These are phyloP conservation scores for Nannochloropsis oceanica DNA, from an alignment of 108 stramenopile genomes.

Conservation along the genomic window DNA sequence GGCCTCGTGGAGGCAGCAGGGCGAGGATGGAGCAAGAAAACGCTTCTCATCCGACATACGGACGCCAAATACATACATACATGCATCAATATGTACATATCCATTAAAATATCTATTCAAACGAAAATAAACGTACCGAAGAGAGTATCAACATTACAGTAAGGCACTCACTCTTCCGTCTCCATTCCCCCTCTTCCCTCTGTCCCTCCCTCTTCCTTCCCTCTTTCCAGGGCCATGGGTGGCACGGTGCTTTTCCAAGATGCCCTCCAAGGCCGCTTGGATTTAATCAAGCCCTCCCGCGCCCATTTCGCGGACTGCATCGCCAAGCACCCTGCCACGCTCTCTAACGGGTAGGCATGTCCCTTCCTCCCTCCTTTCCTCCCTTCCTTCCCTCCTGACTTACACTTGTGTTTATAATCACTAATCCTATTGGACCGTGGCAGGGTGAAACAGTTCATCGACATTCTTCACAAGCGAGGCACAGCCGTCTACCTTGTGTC, in stretches of 20 bases:
- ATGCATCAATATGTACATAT: not conserved
- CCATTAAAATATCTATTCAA: not conserved
- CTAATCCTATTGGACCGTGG: not conserved
- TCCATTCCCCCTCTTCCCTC: not conserved
- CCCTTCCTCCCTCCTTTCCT: not conserved
- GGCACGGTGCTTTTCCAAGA: conserved; percentile 90
- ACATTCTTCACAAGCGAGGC: conserved; percentile 49
- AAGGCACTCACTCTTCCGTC: not conserved
- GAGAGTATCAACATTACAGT: not conserved
- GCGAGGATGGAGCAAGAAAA: too few relatives aligned
- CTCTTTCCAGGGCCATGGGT: conserved; percentile 67
- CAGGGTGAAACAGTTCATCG: conserved; percentile 44
- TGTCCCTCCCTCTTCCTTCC: not conserved
- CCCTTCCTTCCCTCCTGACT: not conserved
- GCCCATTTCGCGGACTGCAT: conserved; percentile 50
- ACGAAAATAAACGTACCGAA: not conserved
- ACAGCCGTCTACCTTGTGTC: conserved; percentile 80
- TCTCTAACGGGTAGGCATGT: conserved; percentile 51
- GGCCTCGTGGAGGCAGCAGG: too few relatives aligned
- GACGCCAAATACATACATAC: too few relatives aligned
- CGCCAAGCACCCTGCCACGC: conserved; percentile 50
- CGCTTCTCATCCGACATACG: too few relatives aligned
- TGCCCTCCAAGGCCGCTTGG: conserved; percentile 67
- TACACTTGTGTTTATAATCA: not conserved
- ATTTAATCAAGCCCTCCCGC: conserved; percentile 62